A percentile compares a stretch with the other conserved stretches of the same genome.
phyloP scores from a whole-genome alignment of 768 basidiomycete genomes.

The Cytidiella melzeri region DNA sequence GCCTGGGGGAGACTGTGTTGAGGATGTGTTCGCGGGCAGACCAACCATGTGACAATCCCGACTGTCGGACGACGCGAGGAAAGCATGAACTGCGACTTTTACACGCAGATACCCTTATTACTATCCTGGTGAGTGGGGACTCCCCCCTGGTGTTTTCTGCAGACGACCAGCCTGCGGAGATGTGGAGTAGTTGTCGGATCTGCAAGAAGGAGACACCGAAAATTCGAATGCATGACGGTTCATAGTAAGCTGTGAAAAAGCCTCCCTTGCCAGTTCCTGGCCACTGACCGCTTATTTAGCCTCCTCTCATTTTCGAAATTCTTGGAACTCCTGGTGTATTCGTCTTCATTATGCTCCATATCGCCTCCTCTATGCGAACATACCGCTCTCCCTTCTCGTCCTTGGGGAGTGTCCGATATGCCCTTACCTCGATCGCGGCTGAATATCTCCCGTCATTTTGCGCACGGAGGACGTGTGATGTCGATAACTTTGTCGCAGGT shows the following conservation, averaged over 20 bases:
- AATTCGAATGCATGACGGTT: conserved; percentile 23
- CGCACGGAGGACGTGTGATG: conserved; percentile 29
- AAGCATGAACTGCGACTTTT: conserved; percentile 42
- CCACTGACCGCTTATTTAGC: conserved; percentile 9
- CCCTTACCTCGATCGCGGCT: conserved; percentile 26
- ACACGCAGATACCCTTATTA: conserved; percentile 29
- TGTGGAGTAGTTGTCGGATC: conserved; percentile 26
- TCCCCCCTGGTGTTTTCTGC: conserved; percentile 4
- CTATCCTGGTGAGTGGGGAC: conserved; percentile 13
- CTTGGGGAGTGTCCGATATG: conserved; percentile 16
- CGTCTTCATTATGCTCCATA: conserved; percentile 13
- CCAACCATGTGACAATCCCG: conserved; percentile 31
- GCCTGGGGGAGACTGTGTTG: conserved; percentile 39
- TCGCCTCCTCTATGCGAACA: conserved; percentile 20
- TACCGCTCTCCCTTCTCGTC: conserved; percentile 14
- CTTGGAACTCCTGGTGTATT: conserved; percentile 25
- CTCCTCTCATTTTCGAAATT: conserved; percentile 25
- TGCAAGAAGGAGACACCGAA: conserved; percentile 22
- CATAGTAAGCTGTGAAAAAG: conserved; percentile 19
- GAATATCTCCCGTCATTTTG: conserved; percentile 38
- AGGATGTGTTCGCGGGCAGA: conserved; percentile 27
- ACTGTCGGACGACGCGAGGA: conserved; percentile 30
- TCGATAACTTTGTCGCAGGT: conserved; percentile 41
- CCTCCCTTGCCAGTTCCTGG: neutral
- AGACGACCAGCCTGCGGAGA: conserved; percentile 13